These are phyloP conservation scores for Metschnikowia anglica DNA, from an alignment of 805 yeast genomes.

Conservation along the genomic window DNA sequence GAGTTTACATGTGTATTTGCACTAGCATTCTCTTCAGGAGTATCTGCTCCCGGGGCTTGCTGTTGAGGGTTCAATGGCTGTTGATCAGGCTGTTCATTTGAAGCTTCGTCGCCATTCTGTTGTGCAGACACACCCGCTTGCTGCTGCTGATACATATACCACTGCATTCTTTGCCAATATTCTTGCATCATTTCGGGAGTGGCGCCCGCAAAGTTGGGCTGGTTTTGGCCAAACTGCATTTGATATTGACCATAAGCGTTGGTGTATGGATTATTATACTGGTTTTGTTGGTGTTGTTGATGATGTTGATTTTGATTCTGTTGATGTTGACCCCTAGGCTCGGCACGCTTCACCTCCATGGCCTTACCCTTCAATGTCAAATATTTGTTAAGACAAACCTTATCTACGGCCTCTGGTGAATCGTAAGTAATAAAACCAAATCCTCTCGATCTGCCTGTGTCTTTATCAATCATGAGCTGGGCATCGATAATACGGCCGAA, in stretches of 20 bases:
- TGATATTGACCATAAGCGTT: conserved; percentile 23
- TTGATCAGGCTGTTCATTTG: conserved; percentile 34
- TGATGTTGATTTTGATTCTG: conserved; percentile 31
- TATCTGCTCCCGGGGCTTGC: conserved; percentile 20
- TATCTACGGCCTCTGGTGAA: conserved; percentile 89
- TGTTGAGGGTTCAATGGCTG: conserved; percentile 47
- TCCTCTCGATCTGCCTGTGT: conserved; percentile 95
- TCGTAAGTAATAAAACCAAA: conserved; percentile 97
- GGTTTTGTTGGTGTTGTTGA: conserved; percentile 29
- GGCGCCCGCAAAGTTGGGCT: conserved; percentile 19
- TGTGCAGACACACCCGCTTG: conserved; percentile 23
- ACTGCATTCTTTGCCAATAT: conserved; percentile 63
- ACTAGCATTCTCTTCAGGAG: conserved; percentile 5
- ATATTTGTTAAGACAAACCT: conserved; percentile 77
- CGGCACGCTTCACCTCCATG: conserved; percentile 82
- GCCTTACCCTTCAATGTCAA: conserved; percentile 82
- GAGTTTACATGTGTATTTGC: background rate
- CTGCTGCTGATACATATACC: conserved; percentile 62
- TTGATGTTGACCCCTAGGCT: conserved; percentile 71
- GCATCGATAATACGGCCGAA: conserved; percentile 94
- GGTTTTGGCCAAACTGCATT: conserved; percentile 16
- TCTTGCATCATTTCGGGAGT: conserved; percentile 61
- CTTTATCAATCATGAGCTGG: conserved; percentile 95
- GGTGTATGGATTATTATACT: conserved; percentile 31
- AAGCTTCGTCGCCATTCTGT: conserved; percentile 23